Evolutionary conservation across 2,329 filamentous ascomycete genomes (phyloP).

Genomic region (Verticillium zaregamsianum): DNA sequence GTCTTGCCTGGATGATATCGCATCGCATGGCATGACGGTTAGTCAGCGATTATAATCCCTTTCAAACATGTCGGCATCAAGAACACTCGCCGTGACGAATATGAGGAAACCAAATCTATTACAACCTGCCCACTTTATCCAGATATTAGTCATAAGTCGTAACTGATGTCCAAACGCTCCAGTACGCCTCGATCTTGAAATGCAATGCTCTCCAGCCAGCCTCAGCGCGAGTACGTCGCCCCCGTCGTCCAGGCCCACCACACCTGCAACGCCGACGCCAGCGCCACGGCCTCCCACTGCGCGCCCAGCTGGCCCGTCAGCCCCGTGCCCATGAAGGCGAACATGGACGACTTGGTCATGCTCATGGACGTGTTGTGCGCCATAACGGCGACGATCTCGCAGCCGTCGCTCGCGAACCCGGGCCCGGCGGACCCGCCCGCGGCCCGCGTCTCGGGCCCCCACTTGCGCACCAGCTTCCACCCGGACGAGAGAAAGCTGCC

Average conservation of each 20-base stretch:
- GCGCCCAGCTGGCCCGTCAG: conserved; percentile 9
- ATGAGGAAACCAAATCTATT: no score
- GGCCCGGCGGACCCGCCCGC: not conserved
- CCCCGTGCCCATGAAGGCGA: conserved; percentile 11
- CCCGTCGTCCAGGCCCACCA: conserved; percentile 4
- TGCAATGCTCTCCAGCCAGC: not conserved
- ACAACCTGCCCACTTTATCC: no score
- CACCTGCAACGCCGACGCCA: conserved; percentile 4
- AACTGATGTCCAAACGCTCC: no score
- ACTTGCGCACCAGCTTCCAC: conserved; percentile 12
- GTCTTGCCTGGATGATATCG: not conserved
- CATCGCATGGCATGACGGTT: no score
- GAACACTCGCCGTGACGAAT: no score
- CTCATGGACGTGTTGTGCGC: conserved; percentile 6
- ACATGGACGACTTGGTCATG: conserved; percentile 7
- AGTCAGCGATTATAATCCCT: no score
- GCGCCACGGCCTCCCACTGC: conserved; percentile 8
- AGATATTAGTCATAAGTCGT: no score
- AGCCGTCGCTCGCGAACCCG: conserved; percentile 12
- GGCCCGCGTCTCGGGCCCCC: not conserved
- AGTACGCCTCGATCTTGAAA: no score
- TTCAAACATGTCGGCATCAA: no score
- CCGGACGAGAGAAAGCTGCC: conserved; percentile 5
- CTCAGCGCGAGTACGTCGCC: not conserved
- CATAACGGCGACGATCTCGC: conserved; percentile 12